phyloP scores from a whole-genome alignment of 2,329 filamentous ascomycete genomes.

The Botrytis hyacinthi region DNA sequence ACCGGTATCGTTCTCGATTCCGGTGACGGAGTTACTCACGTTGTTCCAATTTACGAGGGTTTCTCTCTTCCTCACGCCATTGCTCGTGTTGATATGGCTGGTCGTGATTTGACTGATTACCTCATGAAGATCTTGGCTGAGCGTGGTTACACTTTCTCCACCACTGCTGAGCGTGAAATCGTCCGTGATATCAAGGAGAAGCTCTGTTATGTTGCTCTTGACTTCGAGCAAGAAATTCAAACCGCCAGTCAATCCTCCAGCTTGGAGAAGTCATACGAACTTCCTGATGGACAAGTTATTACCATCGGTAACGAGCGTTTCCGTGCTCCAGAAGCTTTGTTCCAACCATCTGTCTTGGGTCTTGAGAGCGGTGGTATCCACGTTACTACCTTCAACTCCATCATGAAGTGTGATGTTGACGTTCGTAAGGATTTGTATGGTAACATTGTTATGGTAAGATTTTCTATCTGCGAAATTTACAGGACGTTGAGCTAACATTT shows the following conservation, averaged over 20 bases:
- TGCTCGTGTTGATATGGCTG: slow-evolving; percentile 99
- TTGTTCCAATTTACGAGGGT: slow-evolving; percentile 99
- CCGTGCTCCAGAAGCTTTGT: slow-evolving; percentile 98
- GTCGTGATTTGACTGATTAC: slow-evolving; percentile 99
- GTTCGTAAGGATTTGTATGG: slow-evolving; percentile 99
- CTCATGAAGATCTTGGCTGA: slow-evolving; percentile 99
- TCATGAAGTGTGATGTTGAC: slow-evolving; percentile 99
- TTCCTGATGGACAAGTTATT: slow-evolving; percentile 98
- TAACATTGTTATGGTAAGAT: slow-evolving; percentile 99
- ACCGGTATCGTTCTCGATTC: slow-evolving; percentile 99
- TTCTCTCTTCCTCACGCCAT: slow-evolving; percentile 99
- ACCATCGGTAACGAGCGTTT: slow-evolving; percentile 99
- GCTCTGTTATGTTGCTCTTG: slow-evolving; percentile 99
- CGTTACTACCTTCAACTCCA: slow-evolving; percentile 99
- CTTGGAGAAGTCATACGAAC: slow-evolving; percentile 99
- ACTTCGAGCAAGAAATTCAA: slow-evolving; percentile 99
- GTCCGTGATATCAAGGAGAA: slow-evolving; percentile 99
- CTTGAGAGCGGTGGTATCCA: slow-evolving; percentile 99
- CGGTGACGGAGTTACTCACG: slow-evolving; percentile 99
- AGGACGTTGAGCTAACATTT: slow-evolving; percentile 25
- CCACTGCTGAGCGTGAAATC: slow-evolving; percentile 99
- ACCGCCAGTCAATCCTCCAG: slow-evolving; percentile 97
- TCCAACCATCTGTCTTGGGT: slow-evolving; percentile 97
- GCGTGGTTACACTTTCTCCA: slow-evolving; percentile 99
- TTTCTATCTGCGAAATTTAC: slow-evolving; percentile 17